These are phyloP conservation scores for Giardia muris DNA, from an alignment of 208 protist species.

Conservation along the genomic window DNA sequence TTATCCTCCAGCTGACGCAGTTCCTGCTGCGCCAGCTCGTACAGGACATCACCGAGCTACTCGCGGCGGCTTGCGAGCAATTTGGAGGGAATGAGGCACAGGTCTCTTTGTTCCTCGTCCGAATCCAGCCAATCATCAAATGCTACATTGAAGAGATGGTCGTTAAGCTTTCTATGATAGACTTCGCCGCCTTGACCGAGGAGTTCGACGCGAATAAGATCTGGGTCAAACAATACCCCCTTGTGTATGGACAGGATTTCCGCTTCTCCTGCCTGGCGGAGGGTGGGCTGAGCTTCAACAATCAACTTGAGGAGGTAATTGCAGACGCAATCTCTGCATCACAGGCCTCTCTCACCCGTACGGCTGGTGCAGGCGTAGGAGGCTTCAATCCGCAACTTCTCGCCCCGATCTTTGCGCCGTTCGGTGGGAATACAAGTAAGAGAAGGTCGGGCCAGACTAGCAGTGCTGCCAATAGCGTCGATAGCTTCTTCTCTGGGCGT, in stretches of 20 bases:
- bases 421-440: background rate
- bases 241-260: background rate
- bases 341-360: background rate
- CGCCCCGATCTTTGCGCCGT: background rate
- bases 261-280: background rate
- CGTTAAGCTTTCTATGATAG: background rate
- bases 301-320: too few relatives aligned
- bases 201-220: background rate
- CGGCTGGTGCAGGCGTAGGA: background rate
- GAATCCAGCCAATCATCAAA: background rate
- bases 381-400: background rate
- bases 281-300: background rate
- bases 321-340: background rate
- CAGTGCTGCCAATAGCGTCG: background rate
- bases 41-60: background rate
- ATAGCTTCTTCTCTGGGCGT: background rate
- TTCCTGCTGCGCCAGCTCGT: background rate
- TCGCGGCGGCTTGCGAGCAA: background rate
- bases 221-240: background rate
- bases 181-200: background rate
- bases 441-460: background rate
- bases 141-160: background rate
- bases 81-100: background rate
- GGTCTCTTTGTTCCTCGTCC: background rate
- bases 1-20: background rate